Percentiles rank a stretch among this genome's conserved stretches.
Evolutionary conservation across 1,284 basidiomycete genomes (phyloP).

Genomic region (Ganoderma leucocontextum): DNA sequence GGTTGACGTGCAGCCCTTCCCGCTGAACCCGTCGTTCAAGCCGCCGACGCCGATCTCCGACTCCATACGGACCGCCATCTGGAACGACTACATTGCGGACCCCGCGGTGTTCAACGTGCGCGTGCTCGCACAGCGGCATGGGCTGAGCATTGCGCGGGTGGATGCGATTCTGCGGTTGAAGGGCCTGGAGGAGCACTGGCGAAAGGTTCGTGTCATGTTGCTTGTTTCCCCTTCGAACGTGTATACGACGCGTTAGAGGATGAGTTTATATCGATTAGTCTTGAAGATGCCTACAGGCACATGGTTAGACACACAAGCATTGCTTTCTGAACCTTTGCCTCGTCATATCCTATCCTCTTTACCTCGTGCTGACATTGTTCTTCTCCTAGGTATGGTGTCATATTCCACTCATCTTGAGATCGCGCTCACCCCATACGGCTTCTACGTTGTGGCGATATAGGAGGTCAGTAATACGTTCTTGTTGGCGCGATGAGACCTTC

Average conservation of each 20-base stretch:
- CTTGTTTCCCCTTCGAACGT: constrained; percentile 25
- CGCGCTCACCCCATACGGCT: not conserved
- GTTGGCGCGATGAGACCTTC: constrained; percentile 55
- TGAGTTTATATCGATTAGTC: constrained; percentile 86
- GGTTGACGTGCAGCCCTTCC: constrained; percentile 67
- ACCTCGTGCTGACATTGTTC: constrained; percentile 21
- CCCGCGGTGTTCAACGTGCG: constrained; percentile 67
- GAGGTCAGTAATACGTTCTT: constrained; percentile 38
- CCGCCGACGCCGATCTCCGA: constrained; percentile 81
- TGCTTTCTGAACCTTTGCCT: constrained; percentile 51
- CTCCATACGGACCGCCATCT: constrained; percentile 60
- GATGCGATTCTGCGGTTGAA: constrained; percentile 84
- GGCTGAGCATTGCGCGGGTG: constrained; percentile 77
- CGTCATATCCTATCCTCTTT: constrained; percentile 29
- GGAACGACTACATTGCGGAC: constrained; percentile 61
- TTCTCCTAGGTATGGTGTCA: constrained; percentile 34
- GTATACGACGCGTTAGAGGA: constrained; percentile 49
- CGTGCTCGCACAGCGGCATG: constrained; percentile 63
- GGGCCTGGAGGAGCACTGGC: constrained; percentile 74
- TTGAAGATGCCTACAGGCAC: constrained; percentile 67
- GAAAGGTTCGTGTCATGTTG: constrained; percentile 61
- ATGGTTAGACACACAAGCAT: constrained; percentile 68
- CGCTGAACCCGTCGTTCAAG: constrained; percentile 81
- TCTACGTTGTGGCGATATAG: constrained; percentile 29
- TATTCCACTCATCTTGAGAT: not conserved